Base-by-base conservation (phyloP, 192 early-diverging fungal species). In the Phlyctochytrium arcticum region DNA sequence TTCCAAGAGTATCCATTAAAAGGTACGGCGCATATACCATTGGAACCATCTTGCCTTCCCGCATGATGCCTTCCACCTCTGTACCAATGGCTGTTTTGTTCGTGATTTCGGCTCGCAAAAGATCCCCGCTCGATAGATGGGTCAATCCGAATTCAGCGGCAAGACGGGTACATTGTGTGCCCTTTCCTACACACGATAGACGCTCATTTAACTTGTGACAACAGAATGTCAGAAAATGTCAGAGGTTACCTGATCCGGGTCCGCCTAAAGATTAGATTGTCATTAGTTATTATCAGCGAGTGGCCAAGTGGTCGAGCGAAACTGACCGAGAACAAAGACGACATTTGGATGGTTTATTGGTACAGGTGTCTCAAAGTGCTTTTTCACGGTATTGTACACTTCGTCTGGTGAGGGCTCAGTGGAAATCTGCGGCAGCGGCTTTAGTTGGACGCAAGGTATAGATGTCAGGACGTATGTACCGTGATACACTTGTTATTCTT, bases 1-100 rank as follows among this genome's bases (percentile, higher is more conserved):
- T 44, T 12, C 21, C 15, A 44, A 19, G 2, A 44, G 1, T 0
- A 44, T 19, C 12, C 1, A 44, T 44, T n/a, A 19, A 44, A n/a
- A 19, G 15, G 55, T 33, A 23, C 2, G 17, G 10, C 24, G n/a
- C 8, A 57, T 54, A 34, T 23, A 65, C 69, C 74, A 70, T 66
- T 15, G 95, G 96, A 6, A 99, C 96, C 73, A 97, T 97, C 59
- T 90, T 71, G 33, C 96, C 96, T 62, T 95, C 92, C 51, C 87
- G 87, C 75, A 98, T 97, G 47, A 89, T 88, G 32, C 79, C 85
- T 31, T 83, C 84, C 68, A 92, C 94, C 62, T 93, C 67, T 60
- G 88, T 87, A 39, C 93, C 94, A 36, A 75, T 63, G 5, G 33
- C 55, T 3, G 71, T 57, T 15, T 51, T 56, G 15, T 67, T 73